Evolutionary conservation across 1,284 basidiomycete species (phyloP), one percentile per base, ranked within the genome.

Genomic region (Spongispora temasekensis): DNA sequence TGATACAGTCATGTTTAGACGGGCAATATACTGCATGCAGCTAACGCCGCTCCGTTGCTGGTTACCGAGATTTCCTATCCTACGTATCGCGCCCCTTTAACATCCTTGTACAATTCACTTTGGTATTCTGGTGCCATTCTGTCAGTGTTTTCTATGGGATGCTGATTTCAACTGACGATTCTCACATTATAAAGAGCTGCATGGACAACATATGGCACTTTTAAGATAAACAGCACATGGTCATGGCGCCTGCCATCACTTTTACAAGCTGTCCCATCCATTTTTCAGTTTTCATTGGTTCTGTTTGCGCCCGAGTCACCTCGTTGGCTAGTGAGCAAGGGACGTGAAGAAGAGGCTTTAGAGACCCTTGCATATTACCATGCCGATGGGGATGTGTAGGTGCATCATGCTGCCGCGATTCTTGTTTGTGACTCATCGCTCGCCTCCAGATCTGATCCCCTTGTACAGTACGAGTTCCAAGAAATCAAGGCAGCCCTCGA

Each of bases 11-110:
- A 9, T 2, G 30, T 52, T n/a, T 19, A 51, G n/a, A 21, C 58
- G 30, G 57, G 17, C 3, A 34, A 21, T 10, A 28, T 48, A 21
- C 2, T 44, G 25, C 23, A 44, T 44, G n/a, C n/a, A 81, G 83
- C 82, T 19, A 86, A 84, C 64, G 83, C 90, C 37, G 88, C 89
- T 4, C 89, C 89, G 12, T 82, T 91, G 79, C 76, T 92, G 74
- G 85, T 93, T 53, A 86, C 88, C 42, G 91, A 94, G 74, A 76
- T 93, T 13, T 80, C 90, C 0, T 93, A 91, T 72, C 91, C 90
- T 3, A 77, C 82, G 5, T 87, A 93, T 74, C 89, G 91, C 64
- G 89, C 86, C 4, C 83, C 84, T 10, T 75, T 91, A 46, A 91
- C 88, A 4, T 86, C 88, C 3, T 75, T 84, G 40, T 92, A 90